phyloP scores from a whole-genome alignment of 768 basidiomycete species.

The Amanita thiersii region DNA sequence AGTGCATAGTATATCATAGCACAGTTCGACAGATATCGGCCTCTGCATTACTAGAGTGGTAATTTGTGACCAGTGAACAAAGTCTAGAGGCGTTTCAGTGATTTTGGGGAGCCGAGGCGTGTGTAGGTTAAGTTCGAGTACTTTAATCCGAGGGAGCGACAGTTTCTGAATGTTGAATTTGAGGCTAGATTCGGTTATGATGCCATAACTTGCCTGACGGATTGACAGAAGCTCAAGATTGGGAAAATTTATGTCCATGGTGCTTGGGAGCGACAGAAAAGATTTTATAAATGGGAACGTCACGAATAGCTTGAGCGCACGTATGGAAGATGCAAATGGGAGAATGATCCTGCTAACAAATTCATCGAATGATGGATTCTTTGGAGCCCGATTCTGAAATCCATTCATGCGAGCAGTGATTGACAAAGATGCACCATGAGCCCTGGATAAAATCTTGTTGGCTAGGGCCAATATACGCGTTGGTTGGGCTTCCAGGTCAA shows the following conservation, averaged over 20 bases:
- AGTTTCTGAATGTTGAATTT: not conserved
- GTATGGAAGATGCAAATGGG: not conserved
- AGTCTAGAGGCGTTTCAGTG: not conserved
- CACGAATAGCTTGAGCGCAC: not conserved
- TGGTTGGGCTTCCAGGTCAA: not conserved
- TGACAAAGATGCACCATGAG: not conserved
- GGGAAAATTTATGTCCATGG: not conserved
- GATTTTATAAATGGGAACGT: not conserved
- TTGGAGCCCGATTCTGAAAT: not conserved
- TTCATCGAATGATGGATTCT: not conserved
- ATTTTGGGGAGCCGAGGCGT: not conserved
- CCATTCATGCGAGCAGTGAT: not conserved
- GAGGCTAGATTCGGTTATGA: not conserved
- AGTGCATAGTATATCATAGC: not conserved
- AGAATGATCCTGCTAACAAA: not conserved
- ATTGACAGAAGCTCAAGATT: not conserved
- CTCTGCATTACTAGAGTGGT: not conserved
- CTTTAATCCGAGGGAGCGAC: not conserved
- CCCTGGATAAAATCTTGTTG: not conserved
- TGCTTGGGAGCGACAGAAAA: not conserved
- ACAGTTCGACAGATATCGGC: not conserved
- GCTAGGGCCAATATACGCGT: not conserved
- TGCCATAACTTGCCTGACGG: not conserved
- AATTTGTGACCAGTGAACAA: not conserved
- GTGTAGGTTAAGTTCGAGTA: not conserved